phyloP scores from a whole-genome alignment of 2,329 filamentous ascomycete species.

The Akanthomyces dipterigenus region DNA sequence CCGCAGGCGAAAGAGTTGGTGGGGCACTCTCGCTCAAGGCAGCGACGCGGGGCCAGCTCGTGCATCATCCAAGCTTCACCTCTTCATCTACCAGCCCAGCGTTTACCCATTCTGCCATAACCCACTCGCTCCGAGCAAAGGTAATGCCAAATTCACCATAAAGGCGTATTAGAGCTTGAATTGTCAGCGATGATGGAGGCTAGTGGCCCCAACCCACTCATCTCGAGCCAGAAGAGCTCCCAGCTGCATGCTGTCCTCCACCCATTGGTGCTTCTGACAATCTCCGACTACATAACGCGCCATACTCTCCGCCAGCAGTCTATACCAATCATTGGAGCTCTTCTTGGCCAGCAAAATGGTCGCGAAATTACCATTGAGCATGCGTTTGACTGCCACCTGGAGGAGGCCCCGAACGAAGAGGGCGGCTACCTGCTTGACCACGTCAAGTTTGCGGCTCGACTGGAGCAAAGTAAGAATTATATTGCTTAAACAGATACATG shows the following conservation, averaged over 20 bases:
- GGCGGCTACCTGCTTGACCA: slow-evolving; percentile 57
- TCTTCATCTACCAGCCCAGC: background rate
- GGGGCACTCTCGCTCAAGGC: slow-evolving; percentile 1
- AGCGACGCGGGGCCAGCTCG: background rate
- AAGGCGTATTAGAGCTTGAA: background rate
- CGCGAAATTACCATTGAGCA: slow-evolving; percentile 87
- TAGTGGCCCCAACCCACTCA: slow-evolving; percentile 44
- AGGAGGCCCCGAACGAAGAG: slow-evolving; percentile 35
- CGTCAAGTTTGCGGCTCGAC: slow-evolving; percentile 66
- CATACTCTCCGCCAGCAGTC: slow-evolving; percentile 71
- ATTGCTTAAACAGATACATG: background rate
- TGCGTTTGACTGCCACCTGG: slow-evolving; percentile 74
- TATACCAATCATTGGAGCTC: slow-evolving; percentile 74
- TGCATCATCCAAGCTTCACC: slow-evolving; percentile 1
- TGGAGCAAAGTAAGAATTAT: slow-evolving; percentile 70
- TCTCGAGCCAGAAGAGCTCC: slow-evolving; percentile 60
- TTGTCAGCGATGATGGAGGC: slow-evolving; percentile 39
- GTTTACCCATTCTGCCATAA: background rate
- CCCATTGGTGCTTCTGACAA: slow-evolving; percentile 88
- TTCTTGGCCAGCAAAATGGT: slow-evolving; percentile 89
- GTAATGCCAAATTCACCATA: too few relatives aligned
- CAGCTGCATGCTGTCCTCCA: slow-evolving; percentile 83
- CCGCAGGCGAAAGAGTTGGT: background rate
- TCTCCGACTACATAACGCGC: slow-evolving; percentile 93
- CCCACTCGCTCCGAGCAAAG: background rate